These are phyloP conservation scores for Zygoascus flipseniorum DNA, from an alignment of 805 yeast genomes.

Conservation along the genomic window DNA sequence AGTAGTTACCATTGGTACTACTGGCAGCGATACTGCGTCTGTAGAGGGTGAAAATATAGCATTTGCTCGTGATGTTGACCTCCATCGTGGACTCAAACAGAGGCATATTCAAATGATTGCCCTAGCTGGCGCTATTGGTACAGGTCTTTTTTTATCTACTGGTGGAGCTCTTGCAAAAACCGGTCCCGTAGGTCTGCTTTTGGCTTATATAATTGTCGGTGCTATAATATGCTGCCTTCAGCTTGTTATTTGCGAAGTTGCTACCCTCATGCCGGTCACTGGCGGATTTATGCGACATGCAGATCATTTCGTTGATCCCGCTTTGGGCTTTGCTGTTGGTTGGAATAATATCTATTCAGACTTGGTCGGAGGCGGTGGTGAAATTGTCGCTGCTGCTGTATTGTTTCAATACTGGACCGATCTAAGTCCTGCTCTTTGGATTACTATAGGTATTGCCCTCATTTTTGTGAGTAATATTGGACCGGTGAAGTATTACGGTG, in stretches of 20 bases:
- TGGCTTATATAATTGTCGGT: constrained; percentile 67
- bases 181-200: constrained; percentile 50
- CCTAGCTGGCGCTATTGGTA: constrained; percentile 77
- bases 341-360: constrained; percentile 51
- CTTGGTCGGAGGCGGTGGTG: constrained; percentile 52
- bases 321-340: constrained; percentile 63
- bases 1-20: too few relatives aligned
- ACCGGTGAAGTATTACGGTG: constrained; percentile 41
- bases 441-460: constrained; percentile 39
- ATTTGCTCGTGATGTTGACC: constrained; percentile 8
- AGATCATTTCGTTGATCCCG: constrained; percentile 54
- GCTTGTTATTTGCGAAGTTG: constrained; percentile 62
- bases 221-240: constrained; percentile 58
- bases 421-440: constrained; percentile 45
- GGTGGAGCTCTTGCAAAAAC: constrained; percentile 61
- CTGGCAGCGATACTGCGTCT: too few relatives aligned
- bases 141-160: constrained; percentile 72
- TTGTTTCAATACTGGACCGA: constrained; percentile 47
- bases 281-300: constrained; percentile 63
- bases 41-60: background rate
- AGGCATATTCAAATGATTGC: constrained; percentile 67
- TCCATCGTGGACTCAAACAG: constrained; percentile 35
- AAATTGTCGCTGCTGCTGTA: constrained; percentile 53
- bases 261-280: constrained; percentile 55
- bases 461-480: constrained; percentile 36